phyloP scores from a whole-genome alignment of 2,329 filamentous ascomycete genomes.

The Ciborinia camelliae region DNA sequence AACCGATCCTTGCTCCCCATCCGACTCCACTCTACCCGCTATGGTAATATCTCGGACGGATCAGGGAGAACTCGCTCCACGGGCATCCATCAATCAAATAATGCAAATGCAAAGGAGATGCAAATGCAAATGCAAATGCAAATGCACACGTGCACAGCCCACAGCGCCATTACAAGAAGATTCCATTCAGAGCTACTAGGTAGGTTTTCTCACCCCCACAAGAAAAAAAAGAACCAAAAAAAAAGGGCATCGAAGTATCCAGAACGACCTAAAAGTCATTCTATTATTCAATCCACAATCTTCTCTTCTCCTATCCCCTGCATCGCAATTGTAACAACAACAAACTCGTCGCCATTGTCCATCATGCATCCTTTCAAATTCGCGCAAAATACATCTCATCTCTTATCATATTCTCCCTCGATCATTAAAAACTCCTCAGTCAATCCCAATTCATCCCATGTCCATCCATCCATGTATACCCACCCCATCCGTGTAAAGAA shows the following conservation, averaged over 20 bases:
- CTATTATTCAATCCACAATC: neutral
- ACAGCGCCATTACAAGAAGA: neutral
- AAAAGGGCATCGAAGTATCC: neutral
- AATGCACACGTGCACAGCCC: slow-evolving; percentile 5
- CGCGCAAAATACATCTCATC: neutral
- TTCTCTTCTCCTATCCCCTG: neutral
- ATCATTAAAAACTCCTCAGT: slow-evolving; percentile 6
- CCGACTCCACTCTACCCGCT: neutral
- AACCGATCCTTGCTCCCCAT: neutral
- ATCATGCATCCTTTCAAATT: neutral
- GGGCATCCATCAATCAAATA: neutral
- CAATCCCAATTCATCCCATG: neutral
- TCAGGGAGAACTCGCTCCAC: neutral
- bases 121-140: slow-evolving; percentile 2
- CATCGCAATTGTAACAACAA: neutral
- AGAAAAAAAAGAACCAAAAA: neutral
- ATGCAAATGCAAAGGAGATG: slow-evolving; percentile 10
- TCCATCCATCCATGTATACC: slow-evolving; percentile 5
- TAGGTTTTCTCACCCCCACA: neutral
- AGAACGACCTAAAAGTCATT: slow-evolving; percentile 11
- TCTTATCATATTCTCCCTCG: neutral
- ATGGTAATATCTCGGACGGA: slow-evolving; percentile 7
- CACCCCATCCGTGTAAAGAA: slow-evolving; percentile 1
- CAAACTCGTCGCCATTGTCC: neutral
- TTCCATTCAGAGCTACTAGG: too few species aligned